Base-by-base conservation (phyloP, 345 rosid species). In the Jatropha curcas region DNA sequence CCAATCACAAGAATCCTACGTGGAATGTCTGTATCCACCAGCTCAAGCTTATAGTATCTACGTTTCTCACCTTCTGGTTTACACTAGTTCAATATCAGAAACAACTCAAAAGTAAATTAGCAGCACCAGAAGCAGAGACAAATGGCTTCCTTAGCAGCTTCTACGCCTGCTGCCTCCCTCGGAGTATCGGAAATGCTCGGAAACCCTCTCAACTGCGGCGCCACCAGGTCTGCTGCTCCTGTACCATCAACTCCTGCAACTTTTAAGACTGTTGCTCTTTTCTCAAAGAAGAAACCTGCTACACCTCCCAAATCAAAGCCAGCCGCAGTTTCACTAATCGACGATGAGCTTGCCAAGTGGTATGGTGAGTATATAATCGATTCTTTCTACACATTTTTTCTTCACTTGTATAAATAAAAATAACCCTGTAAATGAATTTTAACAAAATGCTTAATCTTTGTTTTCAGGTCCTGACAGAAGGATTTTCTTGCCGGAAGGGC, bases 311-410 rank as follows among this genome's bases (percentile, higher is more conserved):
- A 85, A 80, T 13, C 85, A 5, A 94, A 90, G 85, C 46, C 90
- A 2, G 84, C 72, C 19, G 30, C 84, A 1, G 90, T 87, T 69
- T 62, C 97, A 50, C 80, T 89, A 0, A 57, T 76, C 37, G 43
- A 71, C 41, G 98, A 92, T 1, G 98, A 94, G 84, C 97, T 92
- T 76, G 87, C 97, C 86, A 94, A 94, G 97, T 90, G 98, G 98
- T 92, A 94, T 46, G 97, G 98, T 94, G 83, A 74, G 98, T 83
- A 16, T 48, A 17, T 48, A 17, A 14, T 48, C 4, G 11, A 41
- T 14, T 16, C n/a, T 16, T 48, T 48, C n/a, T n/a, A n/a, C n/a
- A n/a, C n/a, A n/a, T n/a, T n/a, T n/a, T n/a, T n/a, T n/a, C n/a
- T n/a, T n/a, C n/a, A n/a, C n/a, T n/a, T n/a, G n/a, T n/a, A n/a